These are phyloP conservation scores for Parsonsia alboflavescens DNA, from an alignment of 257 asterid species.

Conservation along the genomic window DNA sequence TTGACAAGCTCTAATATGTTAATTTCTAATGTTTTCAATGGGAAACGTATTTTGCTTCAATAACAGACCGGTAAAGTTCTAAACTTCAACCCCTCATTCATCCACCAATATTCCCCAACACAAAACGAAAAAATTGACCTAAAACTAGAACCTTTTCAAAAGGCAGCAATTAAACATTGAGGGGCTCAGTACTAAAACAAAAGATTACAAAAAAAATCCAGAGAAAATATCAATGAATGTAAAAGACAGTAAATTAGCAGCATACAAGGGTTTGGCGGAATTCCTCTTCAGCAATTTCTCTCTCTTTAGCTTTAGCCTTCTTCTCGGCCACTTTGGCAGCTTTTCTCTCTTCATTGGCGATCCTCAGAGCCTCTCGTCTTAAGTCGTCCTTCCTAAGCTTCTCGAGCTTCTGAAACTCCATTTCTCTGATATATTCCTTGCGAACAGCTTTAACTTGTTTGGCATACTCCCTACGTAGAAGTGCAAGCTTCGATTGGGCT, in stretches of 20 bases:
- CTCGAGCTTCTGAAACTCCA: slow-evolving; percentile 70
- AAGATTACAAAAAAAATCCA: not conserved
- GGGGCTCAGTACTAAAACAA: not conserved
- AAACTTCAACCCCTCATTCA: not conserved
- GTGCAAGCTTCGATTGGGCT: slow-evolving; percentile 54
- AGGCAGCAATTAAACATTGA: not conserved
- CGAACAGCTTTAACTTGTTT: slow-evolving; percentile 54
- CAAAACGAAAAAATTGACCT: not conserved
- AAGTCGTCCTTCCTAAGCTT: slow-evolving; percentile 60
- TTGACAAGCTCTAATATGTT: too few species aligned
- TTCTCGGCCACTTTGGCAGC: slow-evolving; percentile 72
- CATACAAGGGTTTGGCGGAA: slow-evolving; percentile 62
- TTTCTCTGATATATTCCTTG: slow-evolving; percentile 55
- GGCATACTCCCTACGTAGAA: slow-evolving; percentile 64
- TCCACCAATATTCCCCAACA: not conserved
- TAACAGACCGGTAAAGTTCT: not conserved
- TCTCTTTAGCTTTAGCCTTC: slow-evolving; percentile 67
- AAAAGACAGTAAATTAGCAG: not conserved
- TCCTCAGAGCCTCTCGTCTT: slow-evolving; percentile 59
- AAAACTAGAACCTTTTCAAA: not conserved
- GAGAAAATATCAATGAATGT: not conserved
- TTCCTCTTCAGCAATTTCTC: slow-evolving; percentile 58
- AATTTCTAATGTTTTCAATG: too few species aligned
- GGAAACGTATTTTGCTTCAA: not conserved
- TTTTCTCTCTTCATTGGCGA: slow-evolving; percentile 66